phyloP scores from a whole-genome alignment of 495 filamentous ascomycete species.

The Penicillium parvum region DNA sequence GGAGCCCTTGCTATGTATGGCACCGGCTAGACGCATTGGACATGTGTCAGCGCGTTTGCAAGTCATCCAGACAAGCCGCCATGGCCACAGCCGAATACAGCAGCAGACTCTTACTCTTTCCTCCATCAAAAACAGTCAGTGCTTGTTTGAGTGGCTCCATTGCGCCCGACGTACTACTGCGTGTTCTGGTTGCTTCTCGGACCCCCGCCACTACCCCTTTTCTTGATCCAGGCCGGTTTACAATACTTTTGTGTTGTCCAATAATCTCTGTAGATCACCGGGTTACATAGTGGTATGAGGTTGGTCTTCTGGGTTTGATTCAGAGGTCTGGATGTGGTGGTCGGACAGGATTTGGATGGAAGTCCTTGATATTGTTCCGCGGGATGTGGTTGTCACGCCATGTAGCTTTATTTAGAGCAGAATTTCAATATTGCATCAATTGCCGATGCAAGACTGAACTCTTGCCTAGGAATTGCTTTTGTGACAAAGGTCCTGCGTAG shows the following conservation, averaged over 20 bases:
- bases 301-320: slow-evolving; percentile 1
- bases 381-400: slow-evolving; percentile 1
- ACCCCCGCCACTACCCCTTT: slow-evolving; percentile 5
- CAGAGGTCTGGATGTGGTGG: slow-evolving; percentile 2
- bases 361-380: slow-evolving; percentile 1
- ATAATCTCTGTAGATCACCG: slow-evolving; percentile 3
- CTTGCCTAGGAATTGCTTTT: too few relatives aligned
- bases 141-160: too few relatives aligned
- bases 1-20: neutral
- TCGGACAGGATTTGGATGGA: slow-evolving; percentile 8
- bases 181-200: slow-evolving; percentile 5
- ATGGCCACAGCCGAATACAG: slow-evolving; percentile 4
- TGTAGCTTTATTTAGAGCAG: neutral
- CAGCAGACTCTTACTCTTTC: too few relatives aligned
- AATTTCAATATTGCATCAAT: neutral
- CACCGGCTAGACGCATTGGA: slow-evolving; percentile 12
- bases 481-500: too few relatives aligned
- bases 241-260: slow-evolving; percentile 2
- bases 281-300: neutral
- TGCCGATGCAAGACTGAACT: too few relatives aligned
- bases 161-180: too few relatives aligned
- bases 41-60: slow-evolving; percentile 17
- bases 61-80: slow-evolving; percentile 16
- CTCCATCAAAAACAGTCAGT: too few relatives aligned
- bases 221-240: slow-evolving; percentile 4